Base-by-base conservation (phyloP, 805 yeast species). In the Clavispora asparagi region DNA sequence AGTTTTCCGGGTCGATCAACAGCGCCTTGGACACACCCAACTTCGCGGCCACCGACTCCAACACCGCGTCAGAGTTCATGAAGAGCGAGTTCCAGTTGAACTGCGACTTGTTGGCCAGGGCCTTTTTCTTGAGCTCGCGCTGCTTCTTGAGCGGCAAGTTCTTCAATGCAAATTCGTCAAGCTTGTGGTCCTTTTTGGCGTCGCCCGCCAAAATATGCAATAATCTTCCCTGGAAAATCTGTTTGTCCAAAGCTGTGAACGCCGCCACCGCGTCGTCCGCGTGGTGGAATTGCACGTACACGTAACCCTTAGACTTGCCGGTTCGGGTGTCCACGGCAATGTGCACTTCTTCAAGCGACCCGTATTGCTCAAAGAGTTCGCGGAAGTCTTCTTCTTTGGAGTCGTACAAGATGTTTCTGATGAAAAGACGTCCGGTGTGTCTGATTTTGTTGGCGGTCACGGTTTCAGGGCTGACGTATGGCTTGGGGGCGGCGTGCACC, bases 81-180 rank as follows among this genome's bases (percentile, higher is more conserved):
- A 82, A 94, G 32, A 94, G 74, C 0, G 98, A 88, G 61, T 91
- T 94, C 99, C 99, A 94, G 57, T 91, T 82, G 66, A 94, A 94
- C 57, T 89, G 92, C 42, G 82, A 78, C 62, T 85, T 87, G 1
- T 94, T 68, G 1, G 99, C 98, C 58, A 83, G 86, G 29, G 82
- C 84, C 61, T 88, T 89, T 56, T 85, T 81, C 64, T 85, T 87
- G 59, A 94, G 69, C 59, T 89, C 96, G 48, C 81, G 76, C 67
- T 91, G 98, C 57, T 91, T 91, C 66, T 94, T 94, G 55, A 94
- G 71, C 5, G 99, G 98, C 66, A 94, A 71, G 63, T 92, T 90
- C 55, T 88, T 85, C 49, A 94, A 65, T 51, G 90, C 98, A 65
- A 87, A 89, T 61, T 94, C 99, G 63, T 90, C 97, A 39, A 94